phyloP scores from a whole-genome alignment of 345 rosid genomes.

The Streptanthus diversifolius region DNA sequence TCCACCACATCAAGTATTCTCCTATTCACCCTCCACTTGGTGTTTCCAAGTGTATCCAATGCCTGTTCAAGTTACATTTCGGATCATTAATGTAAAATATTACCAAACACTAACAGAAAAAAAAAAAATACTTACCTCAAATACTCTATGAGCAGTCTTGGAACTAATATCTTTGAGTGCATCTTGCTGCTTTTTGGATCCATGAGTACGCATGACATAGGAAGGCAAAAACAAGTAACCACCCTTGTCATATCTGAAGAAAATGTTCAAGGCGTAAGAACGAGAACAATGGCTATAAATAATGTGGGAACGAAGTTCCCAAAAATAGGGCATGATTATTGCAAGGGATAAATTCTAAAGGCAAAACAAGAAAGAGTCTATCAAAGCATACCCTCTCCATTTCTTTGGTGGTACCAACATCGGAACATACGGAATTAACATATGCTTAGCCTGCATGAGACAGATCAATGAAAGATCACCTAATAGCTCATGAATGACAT shows the following conservation, averaged over 20 bases:
- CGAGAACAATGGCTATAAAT: not conserved
- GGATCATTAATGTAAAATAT: not conserved
- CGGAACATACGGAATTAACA: constrained; percentile 87
- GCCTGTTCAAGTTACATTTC: constrained; percentile 49
- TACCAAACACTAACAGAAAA: not conserved
- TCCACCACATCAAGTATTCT: constrained; percentile 73
- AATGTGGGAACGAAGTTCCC: not conserved
- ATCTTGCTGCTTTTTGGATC: constrained; percentile 79
- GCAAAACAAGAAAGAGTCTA: constrained; percentile 15
- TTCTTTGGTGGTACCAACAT: constrained; percentile 96
- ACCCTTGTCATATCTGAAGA: constrained; percentile 81
- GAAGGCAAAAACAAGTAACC: constrained; percentile 93
- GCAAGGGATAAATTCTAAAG: not conserved
- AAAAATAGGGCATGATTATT: not conserved
- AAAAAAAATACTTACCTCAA: constrained; percentile 50
- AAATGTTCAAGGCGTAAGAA: not conserved
- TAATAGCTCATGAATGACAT: constrained; percentile 9
- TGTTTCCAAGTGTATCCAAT: constrained; percentile 88
- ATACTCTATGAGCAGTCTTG: constrained; percentile 60
- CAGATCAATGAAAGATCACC: constrained; percentile 1
- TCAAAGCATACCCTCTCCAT: constrained; percentile 80
- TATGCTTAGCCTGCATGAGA: constrained; percentile 80
- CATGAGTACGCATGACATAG: constrained; percentile 92
- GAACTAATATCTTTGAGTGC: constrained; percentile 48
- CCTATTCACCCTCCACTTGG: constrained; percentile 91